phyloP scores from a whole-genome alignment of 1,284 basidiomycete genomes.

The Microbotryomycetes sp. region DNA sequence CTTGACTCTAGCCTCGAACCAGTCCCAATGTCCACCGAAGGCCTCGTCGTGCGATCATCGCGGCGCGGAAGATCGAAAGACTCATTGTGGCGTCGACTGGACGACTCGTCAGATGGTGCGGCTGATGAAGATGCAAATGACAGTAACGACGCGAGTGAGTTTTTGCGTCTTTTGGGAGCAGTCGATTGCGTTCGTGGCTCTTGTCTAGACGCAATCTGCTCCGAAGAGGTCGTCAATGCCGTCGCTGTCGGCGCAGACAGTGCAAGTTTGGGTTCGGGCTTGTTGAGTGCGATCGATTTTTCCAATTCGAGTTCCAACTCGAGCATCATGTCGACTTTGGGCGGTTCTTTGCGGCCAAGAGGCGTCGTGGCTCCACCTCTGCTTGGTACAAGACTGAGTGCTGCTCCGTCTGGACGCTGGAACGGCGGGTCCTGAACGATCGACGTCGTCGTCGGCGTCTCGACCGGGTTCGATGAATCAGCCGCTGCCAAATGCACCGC shows the following conservation, averaged over 20 bases:
- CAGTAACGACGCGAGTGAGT: slow-evolving; percentile 5
- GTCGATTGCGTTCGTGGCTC: background rate
- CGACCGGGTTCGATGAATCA: background rate
- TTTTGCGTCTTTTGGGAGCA: background rate
- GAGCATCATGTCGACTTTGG: slow-evolving; percentile 15
- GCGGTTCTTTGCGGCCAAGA: slow-evolving; percentile 15
- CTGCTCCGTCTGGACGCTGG: background rate
- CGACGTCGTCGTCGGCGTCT: background rate
- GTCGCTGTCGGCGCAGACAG: background rate
- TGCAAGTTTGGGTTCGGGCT: background rate
- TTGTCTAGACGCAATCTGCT: background rate
- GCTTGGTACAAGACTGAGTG: background rate
- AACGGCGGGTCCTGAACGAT: background rate
- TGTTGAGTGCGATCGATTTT: background rate
- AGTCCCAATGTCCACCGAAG: too few relatives aligned
- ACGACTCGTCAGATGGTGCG: background rate
- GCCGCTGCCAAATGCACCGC: background rate
- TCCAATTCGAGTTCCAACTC: slow-evolving; percentile 19
- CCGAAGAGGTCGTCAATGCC: background rate
- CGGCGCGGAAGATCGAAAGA: too few relatives aligned
- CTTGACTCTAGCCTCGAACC: background rate
- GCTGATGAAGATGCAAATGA: background rate
- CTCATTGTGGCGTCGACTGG: background rate
- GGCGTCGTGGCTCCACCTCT: background rate
- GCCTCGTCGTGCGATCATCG: too few relatives aligned